Evolutionary conservation across 306 rosid genomes (phyloP).

Genomic region (Vachellia collinsii): DNA sequence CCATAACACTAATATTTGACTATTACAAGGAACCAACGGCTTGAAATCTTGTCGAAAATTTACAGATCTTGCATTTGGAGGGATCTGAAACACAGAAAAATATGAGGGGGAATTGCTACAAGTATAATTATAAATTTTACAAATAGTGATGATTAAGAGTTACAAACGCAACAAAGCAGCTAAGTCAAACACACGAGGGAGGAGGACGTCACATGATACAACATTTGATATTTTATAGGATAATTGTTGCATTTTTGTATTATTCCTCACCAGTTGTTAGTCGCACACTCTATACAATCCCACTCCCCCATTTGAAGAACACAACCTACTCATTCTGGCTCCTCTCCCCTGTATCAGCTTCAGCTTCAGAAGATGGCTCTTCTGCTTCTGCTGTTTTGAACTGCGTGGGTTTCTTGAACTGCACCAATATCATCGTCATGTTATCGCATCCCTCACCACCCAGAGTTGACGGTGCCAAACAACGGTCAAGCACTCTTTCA

Average conservation of each 20-base stretch:
- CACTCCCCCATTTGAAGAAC: slow-evolving; percentile 12
- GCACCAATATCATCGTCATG: slow-evolving; percentile 96
- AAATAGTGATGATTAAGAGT: neutral
- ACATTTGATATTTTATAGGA: neutral
- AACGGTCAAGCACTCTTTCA: slow-evolving; percentile 77
- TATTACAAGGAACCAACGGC: neutral
- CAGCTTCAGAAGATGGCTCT: slow-evolving; percentile 40
- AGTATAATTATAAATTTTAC: neutral
- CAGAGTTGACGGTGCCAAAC: slow-evolving; percentile 82
- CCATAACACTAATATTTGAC: neutral
- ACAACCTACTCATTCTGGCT: slow-evolving; percentile 37
- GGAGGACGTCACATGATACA: neutral
- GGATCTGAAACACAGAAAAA: neutral
- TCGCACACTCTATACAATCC: slow-evolving; percentile 18
- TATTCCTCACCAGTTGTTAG: slow-evolving; percentile 20
- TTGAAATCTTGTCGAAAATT: neutral
- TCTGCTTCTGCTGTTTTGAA: slow-evolving; percentile 23
- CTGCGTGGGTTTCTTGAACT: slow-evolving; percentile 60
- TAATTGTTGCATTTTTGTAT: neutral
- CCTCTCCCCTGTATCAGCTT: slow-evolving; percentile 34
- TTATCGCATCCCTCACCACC: slow-evolving; percentile 90
- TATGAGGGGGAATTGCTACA: neutral
- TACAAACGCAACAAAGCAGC: neutral
- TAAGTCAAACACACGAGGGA: neutral
- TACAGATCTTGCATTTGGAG: neutral